phyloP scores from a whole-genome alignment of 148 eudicot genomes.

The Chenopodium quinoa region DNA sequence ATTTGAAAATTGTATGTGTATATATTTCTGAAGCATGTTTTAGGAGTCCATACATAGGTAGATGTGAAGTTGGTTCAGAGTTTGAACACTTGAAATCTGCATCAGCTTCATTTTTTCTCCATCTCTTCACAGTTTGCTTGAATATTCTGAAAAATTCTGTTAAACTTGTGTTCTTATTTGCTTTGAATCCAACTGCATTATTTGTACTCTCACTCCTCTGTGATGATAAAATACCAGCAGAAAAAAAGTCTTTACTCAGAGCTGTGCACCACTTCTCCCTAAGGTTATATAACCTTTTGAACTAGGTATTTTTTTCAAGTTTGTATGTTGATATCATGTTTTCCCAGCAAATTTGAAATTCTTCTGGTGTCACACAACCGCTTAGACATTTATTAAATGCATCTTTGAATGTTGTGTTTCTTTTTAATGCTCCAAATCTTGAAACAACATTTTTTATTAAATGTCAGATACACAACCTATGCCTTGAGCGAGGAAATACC shows the following conservation, averaged over 20 bases:
- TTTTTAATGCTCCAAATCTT: not conserved
- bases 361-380: not conserved
- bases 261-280: conserved; percentile 6
- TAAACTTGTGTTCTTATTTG: not conserved
- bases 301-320: not conserved
- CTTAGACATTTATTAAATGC: conserved; percentile 1
- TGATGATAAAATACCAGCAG: no score
- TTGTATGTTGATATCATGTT: not conserved
- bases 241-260: not conserved
- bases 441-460: not conserved
- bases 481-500: not conserved
- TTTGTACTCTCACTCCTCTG: not conserved
- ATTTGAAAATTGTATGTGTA: not conserved
- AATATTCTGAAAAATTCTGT: not conserved
- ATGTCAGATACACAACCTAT: not conserved
- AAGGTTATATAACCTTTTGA: not conserved
- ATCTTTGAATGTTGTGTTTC: not conserved
- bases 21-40: no score
- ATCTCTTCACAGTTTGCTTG: not conserved
- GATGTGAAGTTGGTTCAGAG: no score
- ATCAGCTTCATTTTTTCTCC: not conserved
- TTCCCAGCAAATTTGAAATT: not conserved
- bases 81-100: not conserved
- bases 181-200: not conserved
- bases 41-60: no score